phyloP scores from a whole-genome alignment of 306 rosid species.

The Cicer pinnatifidum region DNA sequence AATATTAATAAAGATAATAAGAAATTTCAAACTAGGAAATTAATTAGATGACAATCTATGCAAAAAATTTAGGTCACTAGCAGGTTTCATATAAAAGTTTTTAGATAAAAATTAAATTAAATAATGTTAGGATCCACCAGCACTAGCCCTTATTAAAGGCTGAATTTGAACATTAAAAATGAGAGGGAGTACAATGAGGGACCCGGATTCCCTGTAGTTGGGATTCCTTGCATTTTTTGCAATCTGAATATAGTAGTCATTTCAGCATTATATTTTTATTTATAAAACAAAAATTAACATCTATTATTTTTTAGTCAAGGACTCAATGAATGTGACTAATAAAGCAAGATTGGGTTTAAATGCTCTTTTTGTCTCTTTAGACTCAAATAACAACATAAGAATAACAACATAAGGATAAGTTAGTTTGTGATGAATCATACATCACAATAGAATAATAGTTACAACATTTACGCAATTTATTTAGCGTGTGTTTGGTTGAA shows the following conservation, averaged over 20 bases:
- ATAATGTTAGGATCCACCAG: slow-evolving; percentile 17
- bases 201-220: too few relatives aligned
- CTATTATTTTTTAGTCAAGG: background rate
- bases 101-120: background rate
- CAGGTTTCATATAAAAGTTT: background rate
- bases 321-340: background rate
- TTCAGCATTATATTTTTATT: too few relatives aligned
- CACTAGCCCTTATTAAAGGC: slow-evolving; percentile 15
- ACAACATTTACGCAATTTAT: background rate
- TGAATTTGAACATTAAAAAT: background rate
- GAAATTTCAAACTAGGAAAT: background rate
- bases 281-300: too few relatives aligned
- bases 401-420: slow-evolving; percentile 14
- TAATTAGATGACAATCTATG: background rate
- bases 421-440: slow-evolving; percentile 2
- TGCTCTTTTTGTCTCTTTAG: slow-evolving; percentile 20
- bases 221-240: too few relatives aligned
- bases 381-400: slow-evolving; percentile 36
- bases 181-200: background rate
- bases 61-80: background rate
- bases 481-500: background rate
- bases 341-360: background rate
- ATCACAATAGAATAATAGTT: background rate
- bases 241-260: too few relatives aligned
- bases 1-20: background rate